These are phyloP conservation scores for Penicillium frequentans DNA, from an alignment of 2,329 filamentous ascomycete species.

Conservation along the genomic window DNA sequence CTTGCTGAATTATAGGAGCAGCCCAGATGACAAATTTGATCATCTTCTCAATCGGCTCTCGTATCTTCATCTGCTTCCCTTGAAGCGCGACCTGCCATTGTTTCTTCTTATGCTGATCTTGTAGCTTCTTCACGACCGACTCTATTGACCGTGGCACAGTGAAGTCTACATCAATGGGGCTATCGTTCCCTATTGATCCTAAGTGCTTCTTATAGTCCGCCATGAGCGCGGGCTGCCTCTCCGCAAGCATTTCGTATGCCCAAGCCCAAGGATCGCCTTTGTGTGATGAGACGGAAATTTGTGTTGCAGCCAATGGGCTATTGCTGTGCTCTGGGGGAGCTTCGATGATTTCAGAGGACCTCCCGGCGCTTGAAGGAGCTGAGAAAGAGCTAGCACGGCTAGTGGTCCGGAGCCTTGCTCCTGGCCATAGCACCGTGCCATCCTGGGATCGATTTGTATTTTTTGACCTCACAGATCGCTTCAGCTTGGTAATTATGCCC, in stretches of 20 bases:
- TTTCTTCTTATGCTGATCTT: constrained; percentile 6
- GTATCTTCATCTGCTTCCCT: constrained; percentile 3
- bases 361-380: not conserved
- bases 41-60: constrained; percentile 6
- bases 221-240: not conserved
- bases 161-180: not conserved
- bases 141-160: not conserved
- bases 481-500: not conserved
- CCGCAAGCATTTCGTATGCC: not conserved
- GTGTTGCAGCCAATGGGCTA: not conserved
- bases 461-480: not conserved
- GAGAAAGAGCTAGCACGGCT: not conserved
- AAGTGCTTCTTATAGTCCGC: not conserved
- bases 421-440: not conserved
- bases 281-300: not conserved
- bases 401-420: not conserved
- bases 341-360: not conserved
- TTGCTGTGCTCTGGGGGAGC: not conserved
- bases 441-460: not conserved
- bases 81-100: constrained; percentile 20
- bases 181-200: not conserved
- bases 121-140: not conserved
- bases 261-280: not conserved
- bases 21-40: constrained; percentile 3
- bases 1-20: not conserved